phyloP scores from a whole-genome alignment of 352 stramenopile species.

The Pythium dissimile region DNA sequence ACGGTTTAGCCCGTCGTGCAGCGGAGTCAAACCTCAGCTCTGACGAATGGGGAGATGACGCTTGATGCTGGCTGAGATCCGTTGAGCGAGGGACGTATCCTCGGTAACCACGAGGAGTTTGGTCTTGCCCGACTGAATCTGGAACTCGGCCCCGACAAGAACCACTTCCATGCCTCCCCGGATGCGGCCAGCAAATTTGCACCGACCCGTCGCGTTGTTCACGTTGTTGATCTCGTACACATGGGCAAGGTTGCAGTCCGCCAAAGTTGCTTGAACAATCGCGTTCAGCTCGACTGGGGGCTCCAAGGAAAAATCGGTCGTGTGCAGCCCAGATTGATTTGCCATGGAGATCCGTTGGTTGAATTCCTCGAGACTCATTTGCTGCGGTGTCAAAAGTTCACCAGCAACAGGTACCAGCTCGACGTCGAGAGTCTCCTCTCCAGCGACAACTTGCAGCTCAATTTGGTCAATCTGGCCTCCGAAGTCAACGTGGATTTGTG shows the following conservation, averaged over 20 bases:
- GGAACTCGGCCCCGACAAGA: slow-evolving; percentile 52
- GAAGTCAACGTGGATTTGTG: slow-evolving; percentile 84
- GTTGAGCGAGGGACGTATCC: slow-evolving; percentile 49
- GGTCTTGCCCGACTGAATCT: slow-evolving; percentile 63
- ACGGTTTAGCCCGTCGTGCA: too few relatives aligned
- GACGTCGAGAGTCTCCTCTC: slow-evolving; percentile 47
- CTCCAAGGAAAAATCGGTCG: slow-evolving; percentile 49
- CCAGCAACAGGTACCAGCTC: slow-evolving; percentile 58
- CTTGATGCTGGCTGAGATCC: slow-evolving; percentile 50
- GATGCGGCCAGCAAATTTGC: slow-evolving; percentile 66
- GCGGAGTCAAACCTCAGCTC: too few relatives aligned
- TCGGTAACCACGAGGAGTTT: slow-evolving; percentile 56
- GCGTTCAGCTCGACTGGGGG: slow-evolving; percentile 47
- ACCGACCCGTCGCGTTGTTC: slow-evolving; percentile 49
- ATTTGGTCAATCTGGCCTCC: slow-evolving; percentile 61
- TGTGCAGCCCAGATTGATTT: slow-evolving; percentile 51
- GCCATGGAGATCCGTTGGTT: slow-evolving; percentile 57
- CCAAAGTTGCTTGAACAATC: slow-evolving; percentile 46
- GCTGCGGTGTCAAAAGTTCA: slow-evolving; percentile 65
- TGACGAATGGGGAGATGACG: slow-evolving; percentile 37
- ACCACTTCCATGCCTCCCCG: slow-evolving; percentile 49
- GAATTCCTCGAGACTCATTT: slow-evolving; percentile 74
- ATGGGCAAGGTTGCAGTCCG: slow-evolving; percentile 62
- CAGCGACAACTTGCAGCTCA: slow-evolving; percentile 56
- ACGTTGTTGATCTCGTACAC: slow-evolving; percentile 79